Evolutionary conservation across 768 basidiomycete species (phyloP).

Genomic region (Tephrocybe sp.): DNA sequence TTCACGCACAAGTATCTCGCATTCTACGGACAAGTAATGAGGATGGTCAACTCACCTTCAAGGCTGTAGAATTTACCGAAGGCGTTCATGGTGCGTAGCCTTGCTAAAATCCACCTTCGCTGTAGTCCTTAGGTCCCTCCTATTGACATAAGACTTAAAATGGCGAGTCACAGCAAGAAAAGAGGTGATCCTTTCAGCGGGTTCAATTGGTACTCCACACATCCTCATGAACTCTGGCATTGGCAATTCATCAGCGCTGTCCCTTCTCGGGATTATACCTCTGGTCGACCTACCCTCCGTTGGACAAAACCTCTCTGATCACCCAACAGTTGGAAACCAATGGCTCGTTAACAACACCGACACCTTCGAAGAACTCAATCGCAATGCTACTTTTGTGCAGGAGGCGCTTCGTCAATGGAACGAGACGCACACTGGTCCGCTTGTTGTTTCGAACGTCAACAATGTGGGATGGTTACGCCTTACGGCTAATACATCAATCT

Average conservation of each 20-base stretch:
- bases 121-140: background rate
- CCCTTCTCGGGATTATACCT: background rate
- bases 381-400: constrained; percentile 4
- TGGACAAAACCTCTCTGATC: constrained; percentile 20
- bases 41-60: background rate
- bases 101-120: background rate
- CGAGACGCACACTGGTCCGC: constrained; percentile 10
- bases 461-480: background rate
- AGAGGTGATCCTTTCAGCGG: constrained; percentile 23
- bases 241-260: background rate
- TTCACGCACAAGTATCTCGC: constrained; percentile 23
- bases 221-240: background rate
- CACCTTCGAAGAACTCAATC: constrained; percentile 14
- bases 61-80: background rate
- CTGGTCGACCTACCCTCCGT: background rate
- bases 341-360: constrained; percentile 27
- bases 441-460: constrained; percentile 10
- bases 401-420: background rate
- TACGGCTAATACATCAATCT: background rate
- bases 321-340: constrained; percentile 18
- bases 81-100: background rate
- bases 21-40: constrained; percentile 11
- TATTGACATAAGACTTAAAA: background rate
- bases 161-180: constrained; percentile 12
- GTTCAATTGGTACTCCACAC: constrained; percentile 31